phyloP scores from a whole-genome alignment of 1,284 basidiomycete genomes.

The Ceratobasidium sp. region DNA sequence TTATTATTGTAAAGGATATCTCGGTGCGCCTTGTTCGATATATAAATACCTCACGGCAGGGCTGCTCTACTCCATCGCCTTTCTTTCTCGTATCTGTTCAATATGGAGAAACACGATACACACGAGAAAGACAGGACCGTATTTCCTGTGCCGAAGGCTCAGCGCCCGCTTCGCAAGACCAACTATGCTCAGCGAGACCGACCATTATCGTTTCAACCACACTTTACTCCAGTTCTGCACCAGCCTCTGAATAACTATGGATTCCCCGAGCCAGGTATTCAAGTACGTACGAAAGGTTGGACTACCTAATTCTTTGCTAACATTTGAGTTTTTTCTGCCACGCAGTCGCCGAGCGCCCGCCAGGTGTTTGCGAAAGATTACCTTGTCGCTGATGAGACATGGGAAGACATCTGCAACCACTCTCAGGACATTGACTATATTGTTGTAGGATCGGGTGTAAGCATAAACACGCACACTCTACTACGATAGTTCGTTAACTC shows the following conservation, averaged over 20 bases:
- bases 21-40: too few relatives aligned
- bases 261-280: constrained; percentile 29
- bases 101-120: too few relatives aligned
- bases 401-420: constrained; percentile 24
- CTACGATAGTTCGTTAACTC: background rate
- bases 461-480: background rate
- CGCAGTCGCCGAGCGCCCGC: constrained; percentile 21
- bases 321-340: background rate
- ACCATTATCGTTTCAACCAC: constrained; percentile 23
- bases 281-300: background rate
- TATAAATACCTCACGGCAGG: too few relatives aligned
- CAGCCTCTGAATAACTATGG: constrained; percentile 31
- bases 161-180: background rate
- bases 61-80: too few relatives aligned
- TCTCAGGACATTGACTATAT: constrained; percentile 17
- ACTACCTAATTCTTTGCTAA: too few relatives aligned
- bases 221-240: background rate
- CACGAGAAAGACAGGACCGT: background rate
- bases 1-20: too few relatives aligned
- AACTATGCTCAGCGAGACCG: constrained; percentile 9
- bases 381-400: constrained; percentile 20
- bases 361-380: constrained; percentile 31
- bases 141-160: background rate
- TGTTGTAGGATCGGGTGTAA: constrained; percentile 37
- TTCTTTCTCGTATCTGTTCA: too few relatives aligned